Percentiles rank a stretch among this genome's conserved stretches.
phyloP scores from a whole-genome alignment of 169 alveolate genomes.

The Eimeria maxima region DNA sequence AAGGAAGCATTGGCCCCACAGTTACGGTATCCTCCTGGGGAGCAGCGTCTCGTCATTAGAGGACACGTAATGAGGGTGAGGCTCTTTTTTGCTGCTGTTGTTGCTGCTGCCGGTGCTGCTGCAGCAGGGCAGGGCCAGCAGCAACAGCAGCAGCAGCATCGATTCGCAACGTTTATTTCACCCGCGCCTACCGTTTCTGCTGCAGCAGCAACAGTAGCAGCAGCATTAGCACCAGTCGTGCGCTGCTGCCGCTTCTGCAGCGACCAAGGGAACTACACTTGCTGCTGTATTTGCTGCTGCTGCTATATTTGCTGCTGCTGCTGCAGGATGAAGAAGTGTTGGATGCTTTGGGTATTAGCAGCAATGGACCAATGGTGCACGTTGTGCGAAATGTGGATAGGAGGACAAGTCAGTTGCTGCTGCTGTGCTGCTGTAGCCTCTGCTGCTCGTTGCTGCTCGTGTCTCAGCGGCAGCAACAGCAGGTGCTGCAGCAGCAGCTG shows the following conservation, averaged over 20 bases:
- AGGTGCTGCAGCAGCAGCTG: neutral
- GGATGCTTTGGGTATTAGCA: neutral
- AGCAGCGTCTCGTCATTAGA: constrained; percentile 19
- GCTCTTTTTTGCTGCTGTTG: neutral
- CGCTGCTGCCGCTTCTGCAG: neutral
- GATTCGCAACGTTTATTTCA: too few relatives aligned
- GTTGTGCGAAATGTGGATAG: constrained; percentile 5
- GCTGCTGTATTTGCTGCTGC: neutral
- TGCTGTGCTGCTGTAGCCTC: neutral
- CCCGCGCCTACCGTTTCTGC: too few relatives aligned
- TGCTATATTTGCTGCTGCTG: neutral
- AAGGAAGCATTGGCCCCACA: constrained; percentile 24
- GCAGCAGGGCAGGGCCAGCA: too few relatives aligned
- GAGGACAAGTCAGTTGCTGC: neutral
- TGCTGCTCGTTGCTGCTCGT: neutral
- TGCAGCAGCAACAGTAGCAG: neutral
- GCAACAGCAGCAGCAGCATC: neutral
- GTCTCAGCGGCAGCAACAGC: neutral
- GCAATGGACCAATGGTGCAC: constrained; percentile 7
- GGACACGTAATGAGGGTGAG: constrained; percentile 47
- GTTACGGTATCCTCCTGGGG: neutral
- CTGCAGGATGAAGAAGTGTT: neutral
- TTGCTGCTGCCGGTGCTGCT: too few relatives aligned
- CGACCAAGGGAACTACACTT: neutral
- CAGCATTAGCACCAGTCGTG: neutral